phyloP scores from a whole-genome alignment of 306 rosid species.

The Trichosanthes cucumerina region DNA sequence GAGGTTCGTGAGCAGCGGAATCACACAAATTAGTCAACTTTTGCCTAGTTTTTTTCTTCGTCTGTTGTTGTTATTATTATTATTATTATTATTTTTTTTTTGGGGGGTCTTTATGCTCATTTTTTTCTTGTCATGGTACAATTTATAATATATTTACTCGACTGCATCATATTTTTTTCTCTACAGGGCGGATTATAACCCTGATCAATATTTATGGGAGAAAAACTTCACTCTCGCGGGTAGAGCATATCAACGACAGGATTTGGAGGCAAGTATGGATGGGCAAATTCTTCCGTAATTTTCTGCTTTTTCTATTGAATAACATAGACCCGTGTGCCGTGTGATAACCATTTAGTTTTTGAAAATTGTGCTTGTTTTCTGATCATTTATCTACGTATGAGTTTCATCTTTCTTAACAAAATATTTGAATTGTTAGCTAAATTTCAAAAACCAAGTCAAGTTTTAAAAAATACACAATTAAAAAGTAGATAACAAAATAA shows the following conservation, averaged over 20 bases:
- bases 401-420: no score
- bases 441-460: no score
- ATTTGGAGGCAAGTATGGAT: constrained; percentile 97
- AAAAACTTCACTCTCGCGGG: constrained; percentile 78
- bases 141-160: background rate
- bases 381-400: no score
- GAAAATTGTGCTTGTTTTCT: no score
- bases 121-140: background rate
- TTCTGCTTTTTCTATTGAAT: background rate
- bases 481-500: no score
- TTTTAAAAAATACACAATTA: no score
- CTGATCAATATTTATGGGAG: constrained; percentile 95
- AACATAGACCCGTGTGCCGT: no score
- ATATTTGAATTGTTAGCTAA: no score
- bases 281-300: constrained; percentile 5
- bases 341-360: no score
- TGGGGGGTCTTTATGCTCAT: background rate
- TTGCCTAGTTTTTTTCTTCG: background rate
- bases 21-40: background rate
- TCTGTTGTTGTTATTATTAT: background rate
- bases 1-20: background rate
- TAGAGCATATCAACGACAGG: constrained; percentile 71
- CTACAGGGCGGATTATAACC: constrained; percentile 86
- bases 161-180: constrained; percentile 18
- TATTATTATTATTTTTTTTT: background rate